These are phyloP conservation scores for Lactifluus subvellereus DNA, from an alignment of 768 basidiomycete genomes.

Conservation along the genomic window DNA sequence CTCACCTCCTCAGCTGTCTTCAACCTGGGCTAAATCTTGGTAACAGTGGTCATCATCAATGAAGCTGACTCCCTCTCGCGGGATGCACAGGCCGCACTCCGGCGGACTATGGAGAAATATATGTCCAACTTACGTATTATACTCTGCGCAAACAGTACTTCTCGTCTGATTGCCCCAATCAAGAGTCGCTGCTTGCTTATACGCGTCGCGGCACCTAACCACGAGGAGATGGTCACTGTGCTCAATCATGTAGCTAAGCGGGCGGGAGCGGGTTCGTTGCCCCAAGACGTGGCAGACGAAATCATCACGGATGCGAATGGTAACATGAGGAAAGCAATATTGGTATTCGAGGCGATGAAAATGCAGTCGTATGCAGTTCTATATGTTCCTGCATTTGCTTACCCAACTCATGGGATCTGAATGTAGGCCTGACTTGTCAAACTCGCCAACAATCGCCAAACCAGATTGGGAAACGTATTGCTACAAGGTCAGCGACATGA, in stretches of 20 bases:
- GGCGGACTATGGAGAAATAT: slow-evolving; percentile 99
- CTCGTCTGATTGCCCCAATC: slow-evolving; percentile 93
- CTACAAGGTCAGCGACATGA: slow-evolving; percentile 83
- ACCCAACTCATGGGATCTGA: neutral
- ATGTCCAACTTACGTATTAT: slow-evolving; percentile 98
- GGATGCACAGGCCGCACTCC: slow-evolving; percentile 94
- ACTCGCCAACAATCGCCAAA: slow-evolving; percentile 78
- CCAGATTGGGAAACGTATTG: slow-evolving; percentile 99
- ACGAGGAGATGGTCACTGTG: slow-evolving; percentile 67
- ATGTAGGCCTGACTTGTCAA: slow-evolving; percentile 72
- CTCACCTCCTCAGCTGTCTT: neutral
- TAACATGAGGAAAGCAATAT: slow-evolving; percentile 90
- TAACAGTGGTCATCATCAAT: slow-evolving; percentile 91
- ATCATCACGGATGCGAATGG: slow-evolving; percentile 80
- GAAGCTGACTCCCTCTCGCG: slow-evolving; percentile 93
- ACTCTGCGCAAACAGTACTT: slow-evolving; percentile 92
- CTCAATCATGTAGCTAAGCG: slow-evolving; percentile 73
- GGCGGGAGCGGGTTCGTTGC: slow-evolving; percentile 69
- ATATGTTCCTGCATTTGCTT: slow-evolving; percentile 2
- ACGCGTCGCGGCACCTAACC: slow-evolving; percentile 82
- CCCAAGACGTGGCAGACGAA: slow-evolving; percentile 63
- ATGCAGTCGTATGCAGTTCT: slow-evolving; percentile 78
- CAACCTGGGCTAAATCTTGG: neutral
- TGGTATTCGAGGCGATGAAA: slow-evolving; percentile 91
- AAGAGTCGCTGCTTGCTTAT: slow-evolving; percentile 91